Percentiles rank a stretch among this genome's conserved stretches.
Evolutionary conservation across 306 rosid genomes (phyloP).

Genomic region (Cotoneaster glaucophyllus): DNA sequence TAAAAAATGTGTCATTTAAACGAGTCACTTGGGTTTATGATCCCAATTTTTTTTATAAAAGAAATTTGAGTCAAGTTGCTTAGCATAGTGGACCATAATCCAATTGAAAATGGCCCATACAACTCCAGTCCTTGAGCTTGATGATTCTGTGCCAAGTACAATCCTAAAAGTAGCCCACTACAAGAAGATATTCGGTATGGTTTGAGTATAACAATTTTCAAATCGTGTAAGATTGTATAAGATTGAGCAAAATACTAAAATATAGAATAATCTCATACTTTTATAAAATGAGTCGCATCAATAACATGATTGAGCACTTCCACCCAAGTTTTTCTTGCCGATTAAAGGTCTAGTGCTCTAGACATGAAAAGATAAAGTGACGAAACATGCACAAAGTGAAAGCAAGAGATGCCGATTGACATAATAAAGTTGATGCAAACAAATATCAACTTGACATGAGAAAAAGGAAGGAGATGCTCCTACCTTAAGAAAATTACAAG

Average conservation of each 20-base stretch:
- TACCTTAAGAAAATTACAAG: no score
- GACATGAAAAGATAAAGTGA: background rate
- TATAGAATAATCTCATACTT: no score
- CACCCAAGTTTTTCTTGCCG: background rate
- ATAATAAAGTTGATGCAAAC: background rate
- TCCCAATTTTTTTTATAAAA: background rate
- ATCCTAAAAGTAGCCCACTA: no score
- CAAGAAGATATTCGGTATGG: no score
- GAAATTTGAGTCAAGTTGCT: background rate
- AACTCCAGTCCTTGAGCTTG: background rate
- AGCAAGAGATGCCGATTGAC: background rate
- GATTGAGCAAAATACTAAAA: no score
- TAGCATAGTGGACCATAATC: background rate
- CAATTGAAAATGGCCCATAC: background rate
- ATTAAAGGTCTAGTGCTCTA: no score
- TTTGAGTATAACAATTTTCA: no score
- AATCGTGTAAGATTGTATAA: rapidly evolving
- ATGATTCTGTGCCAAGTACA: no score
- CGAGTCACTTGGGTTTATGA: background rate
- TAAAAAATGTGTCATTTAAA: no score
- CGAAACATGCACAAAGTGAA: background rate
- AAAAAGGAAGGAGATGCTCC: no score
- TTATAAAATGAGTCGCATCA: no score
- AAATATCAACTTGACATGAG: background rate
- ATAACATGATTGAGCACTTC: background rate